These are phyloP conservation scores for Coemansia sp. DNA, from an alignment of 192 early-diverging fungal species.

Conservation along the genomic window DNA sequence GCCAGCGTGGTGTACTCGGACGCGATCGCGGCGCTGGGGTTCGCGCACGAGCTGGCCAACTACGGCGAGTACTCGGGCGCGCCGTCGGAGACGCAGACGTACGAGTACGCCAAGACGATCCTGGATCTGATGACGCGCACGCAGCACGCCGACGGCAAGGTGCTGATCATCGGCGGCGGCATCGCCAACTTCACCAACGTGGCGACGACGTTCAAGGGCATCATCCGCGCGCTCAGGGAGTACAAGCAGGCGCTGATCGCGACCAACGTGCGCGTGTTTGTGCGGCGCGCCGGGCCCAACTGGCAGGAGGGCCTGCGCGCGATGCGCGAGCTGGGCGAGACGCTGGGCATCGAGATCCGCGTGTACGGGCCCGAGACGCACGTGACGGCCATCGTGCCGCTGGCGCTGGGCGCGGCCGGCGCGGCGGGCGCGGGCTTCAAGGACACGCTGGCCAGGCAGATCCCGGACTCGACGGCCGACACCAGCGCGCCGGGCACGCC, in stretches of 20 bases:
- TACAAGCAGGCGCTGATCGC: conserved; percentile 82
- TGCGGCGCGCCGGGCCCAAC: conserved; percentile 98
- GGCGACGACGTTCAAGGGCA: conserved; percentile 98
- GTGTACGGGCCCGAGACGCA: conserved; percentile 97
- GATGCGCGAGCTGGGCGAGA: conserved; percentile 90
- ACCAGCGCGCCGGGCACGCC: too few species aligned
- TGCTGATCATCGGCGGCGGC: conserved; percentile 98
- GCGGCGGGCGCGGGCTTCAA: conserved; percentile 59
- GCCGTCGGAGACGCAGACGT: conserved; percentile 98
- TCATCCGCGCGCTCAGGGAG: conserved; percentile 89
- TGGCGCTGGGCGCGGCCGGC: conserved; percentile 66
- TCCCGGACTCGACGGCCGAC: conserved; percentile 44
- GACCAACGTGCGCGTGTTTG: conserved; percentile 91
- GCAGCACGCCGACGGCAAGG: conserved; percentile 84
- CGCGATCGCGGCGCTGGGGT: conserved; percentile 96
- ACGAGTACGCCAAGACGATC: conserved; percentile 98
- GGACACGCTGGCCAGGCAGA: conserved; percentile 56
- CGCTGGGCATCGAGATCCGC: conserved; percentile 87
- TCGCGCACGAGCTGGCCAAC: conserved; percentile 92
- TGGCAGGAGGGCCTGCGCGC: conserved; percentile 97
- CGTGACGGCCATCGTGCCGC: conserved; percentile 97
- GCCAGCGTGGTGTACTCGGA: conserved; percentile 98
- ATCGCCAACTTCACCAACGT: conserved; percentile 99
- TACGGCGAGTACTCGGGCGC: conserved; percentile 99
- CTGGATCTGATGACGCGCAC: conserved; percentile 95